phyloP scores from a whole-genome alignment of 371 early-diverging fungal species.

The Apophysomyces elegans region DNA sequence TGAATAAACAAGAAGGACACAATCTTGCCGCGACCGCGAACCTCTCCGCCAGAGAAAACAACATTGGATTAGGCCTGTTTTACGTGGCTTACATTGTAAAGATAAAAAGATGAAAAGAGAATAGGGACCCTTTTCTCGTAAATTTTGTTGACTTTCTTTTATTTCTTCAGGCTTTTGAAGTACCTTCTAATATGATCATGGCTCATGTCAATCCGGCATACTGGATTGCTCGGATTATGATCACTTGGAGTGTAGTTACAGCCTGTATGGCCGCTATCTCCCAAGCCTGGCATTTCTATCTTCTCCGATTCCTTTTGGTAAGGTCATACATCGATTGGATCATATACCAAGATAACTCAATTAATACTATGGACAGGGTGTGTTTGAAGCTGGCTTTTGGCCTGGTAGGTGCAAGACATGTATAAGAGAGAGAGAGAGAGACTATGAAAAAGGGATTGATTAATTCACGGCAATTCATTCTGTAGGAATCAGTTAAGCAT shows the following conservation, averaged over 20 bases:
- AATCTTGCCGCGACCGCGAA: slow-evolving; percentile 44
- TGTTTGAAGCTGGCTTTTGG: slow-evolving; percentile 60
- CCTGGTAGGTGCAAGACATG: slow-evolving; percentile 37
- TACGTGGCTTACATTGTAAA: slow-evolving; percentile 55
- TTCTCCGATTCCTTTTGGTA: slow-evolving; percentile 50
- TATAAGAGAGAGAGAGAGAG: too few relatives aligned
- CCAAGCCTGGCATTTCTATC: slow-evolving; percentile 52
- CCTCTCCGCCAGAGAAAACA: slow-evolving; percentile 41
- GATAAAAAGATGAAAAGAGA: slow-evolving; percentile 2
- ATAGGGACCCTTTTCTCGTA: neutral
- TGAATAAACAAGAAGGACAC: slow-evolving; percentile 48
- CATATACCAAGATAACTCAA: neutral
- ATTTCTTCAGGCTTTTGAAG: slow-evolving; percentile 43
- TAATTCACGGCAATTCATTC: too few relatives aligned
- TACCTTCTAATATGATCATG: slow-evolving; percentile 56
- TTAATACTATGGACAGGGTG: slow-evolving; percentile 28
- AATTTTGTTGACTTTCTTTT: neutral
- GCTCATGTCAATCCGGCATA: slow-evolving; percentile 48
- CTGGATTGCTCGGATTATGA: slow-evolving; percentile 58
- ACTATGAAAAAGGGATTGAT: too few relatives aligned
- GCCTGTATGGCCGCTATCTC: slow-evolving; percentile 54
- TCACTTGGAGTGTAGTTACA: slow-evolving; percentile 55
- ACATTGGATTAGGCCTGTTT: slow-evolving; percentile 51
- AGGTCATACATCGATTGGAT: too few relatives aligned
- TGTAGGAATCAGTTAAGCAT: too few relatives aligned